These are phyloP conservation scores for Puya raimondii DNA, from an alignment of 176 grass and related monocot species.

Conservation along the genomic window DNA sequence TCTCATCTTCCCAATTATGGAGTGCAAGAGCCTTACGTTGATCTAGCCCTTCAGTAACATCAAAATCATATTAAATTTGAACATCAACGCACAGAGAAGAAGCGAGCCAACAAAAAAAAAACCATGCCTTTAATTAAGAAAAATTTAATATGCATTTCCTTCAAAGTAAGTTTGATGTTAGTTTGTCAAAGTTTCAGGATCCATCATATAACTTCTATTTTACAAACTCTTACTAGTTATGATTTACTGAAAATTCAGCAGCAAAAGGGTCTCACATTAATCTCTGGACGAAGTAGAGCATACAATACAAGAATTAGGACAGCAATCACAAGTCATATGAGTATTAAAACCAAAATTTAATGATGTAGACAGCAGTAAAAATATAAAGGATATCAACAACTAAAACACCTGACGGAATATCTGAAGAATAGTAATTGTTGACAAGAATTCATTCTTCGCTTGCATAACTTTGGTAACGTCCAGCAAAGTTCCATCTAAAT, in stretches of 20 bases:
- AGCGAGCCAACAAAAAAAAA: no score
- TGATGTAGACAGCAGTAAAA: not conserved
- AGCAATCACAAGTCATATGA: not conserved
- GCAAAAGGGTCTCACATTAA: no score
- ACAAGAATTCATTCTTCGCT: conserved; percentile 54
- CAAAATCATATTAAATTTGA: no score
- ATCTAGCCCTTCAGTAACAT: no score
- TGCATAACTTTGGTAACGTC: conserved; percentile 59
- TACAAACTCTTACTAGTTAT: not conserved
- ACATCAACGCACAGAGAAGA: no score
- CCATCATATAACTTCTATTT: not conserved
- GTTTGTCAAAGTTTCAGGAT: not conserved
- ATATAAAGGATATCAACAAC: conserved; percentile 11
- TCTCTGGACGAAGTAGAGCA: no score
- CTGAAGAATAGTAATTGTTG: conserved; percentile 57
- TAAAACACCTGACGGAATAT: conserved; percentile 75
- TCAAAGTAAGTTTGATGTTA: not conserved
- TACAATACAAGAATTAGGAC: no score
- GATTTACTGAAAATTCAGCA: no score
- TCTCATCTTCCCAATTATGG: no score
- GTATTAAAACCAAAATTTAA: not conserved
- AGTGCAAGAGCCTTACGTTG: no score
- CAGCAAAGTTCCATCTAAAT: conserved; percentile 78
- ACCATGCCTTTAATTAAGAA: no score
- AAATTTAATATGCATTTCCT: no score